Evolutionary conservation across 352 stramenopile species (phyloP), one percentile per base, ranked within the genome.

Genomic region (Pythium chondricola): DNA sequence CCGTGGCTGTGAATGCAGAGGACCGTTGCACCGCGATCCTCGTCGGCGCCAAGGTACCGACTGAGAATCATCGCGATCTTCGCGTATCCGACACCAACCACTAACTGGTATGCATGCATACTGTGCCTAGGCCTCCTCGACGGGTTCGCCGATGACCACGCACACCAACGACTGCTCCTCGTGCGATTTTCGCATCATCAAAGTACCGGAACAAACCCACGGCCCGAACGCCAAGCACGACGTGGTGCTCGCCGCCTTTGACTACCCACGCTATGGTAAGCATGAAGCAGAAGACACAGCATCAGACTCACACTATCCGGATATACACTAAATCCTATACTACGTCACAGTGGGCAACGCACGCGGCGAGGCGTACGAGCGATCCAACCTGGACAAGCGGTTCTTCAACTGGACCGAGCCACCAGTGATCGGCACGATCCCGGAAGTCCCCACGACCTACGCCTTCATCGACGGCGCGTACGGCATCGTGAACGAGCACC

Each of bases 101-200:
- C n/a, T 40, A 17, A 40, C n/a, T 7, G n/a, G n/a, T 40, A 17
- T 10, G 33, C 33, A n/a, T n/a, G n/a, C n/a, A n/a, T n/a, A n/a
- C n/a, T n/a, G n/a, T n/a, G n/a, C n/a, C n/a, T n/a, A 89, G 65
- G 72, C 74, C 18, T 86, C 76, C 2, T 74, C 69, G 4, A 89
- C 70, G 14, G 63, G 63, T 2, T 59, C 79, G 14, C 73, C 82
- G 25, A 91, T 93, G 74, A 88, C 78, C 32, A 90, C 82, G 16
- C 82, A 93, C 58, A 85, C 82, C 35, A 88, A 82, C 54, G 82
- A 93, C 59, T 91, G 82, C 52, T 88, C 67, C 48, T 85, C 65
- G 21, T 90, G 82, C 48, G 82, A 93, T 59, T 93, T 90, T 50
- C 82, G 82, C 31, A 70, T 91, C 54, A 75, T 59, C 49, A 93